Base-by-base conservation (phyloP, 2,329 filamentous ascomycete species). In the Phaeoacremonium minimum region DNA sequence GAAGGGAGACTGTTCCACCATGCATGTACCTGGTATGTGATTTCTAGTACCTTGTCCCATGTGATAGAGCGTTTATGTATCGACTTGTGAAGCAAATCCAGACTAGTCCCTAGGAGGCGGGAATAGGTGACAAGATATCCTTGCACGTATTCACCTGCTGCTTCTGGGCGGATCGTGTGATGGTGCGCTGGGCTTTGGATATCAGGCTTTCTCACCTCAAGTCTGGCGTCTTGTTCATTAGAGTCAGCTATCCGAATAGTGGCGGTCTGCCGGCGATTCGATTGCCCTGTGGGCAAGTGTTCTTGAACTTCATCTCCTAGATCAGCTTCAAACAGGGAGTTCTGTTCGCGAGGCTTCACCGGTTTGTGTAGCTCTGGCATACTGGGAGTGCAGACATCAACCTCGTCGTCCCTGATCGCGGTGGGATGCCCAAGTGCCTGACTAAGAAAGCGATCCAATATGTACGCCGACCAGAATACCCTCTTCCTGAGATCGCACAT, bases 371-470 rank as follows among this genome's bases (percentile, higher is more conserved):
- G 40, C 20, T 55, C 52, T 3, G 29, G 16, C 71, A 80, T 35
- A 60, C 48, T 1, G 46, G 51, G 15, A 50, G 53, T 3, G 76
- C 75, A 57, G 65, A 81, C 36, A 66, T 76, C 14, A 54, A 66
- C 6, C 55, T 53, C 2, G 60, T 72, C 14, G 52, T 64, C 8
- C 52, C 69, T 14, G 65, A 71, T 30, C 4, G 34, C 34, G 15
- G 31, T 28, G 8, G 34, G 34, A 31, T 36, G 30, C 18, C 34
- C 34, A 12, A 36, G 34, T 4, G 34, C 34, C 26, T 36, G 34
- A 16, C 34, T 36, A 18, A 36, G 34, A n/a, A 18, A 57, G 1
- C 60, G 48, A 32, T 66, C 63, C 1, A 64, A 40, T 2, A 60
- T 52, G 31, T 65, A 66, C 1, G 56, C 50, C 32, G 55, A 58